phyloP scores from a whole-genome alignment of 176 grass and related monocot genomes.

The Phoenix dactylifera region DNA sequence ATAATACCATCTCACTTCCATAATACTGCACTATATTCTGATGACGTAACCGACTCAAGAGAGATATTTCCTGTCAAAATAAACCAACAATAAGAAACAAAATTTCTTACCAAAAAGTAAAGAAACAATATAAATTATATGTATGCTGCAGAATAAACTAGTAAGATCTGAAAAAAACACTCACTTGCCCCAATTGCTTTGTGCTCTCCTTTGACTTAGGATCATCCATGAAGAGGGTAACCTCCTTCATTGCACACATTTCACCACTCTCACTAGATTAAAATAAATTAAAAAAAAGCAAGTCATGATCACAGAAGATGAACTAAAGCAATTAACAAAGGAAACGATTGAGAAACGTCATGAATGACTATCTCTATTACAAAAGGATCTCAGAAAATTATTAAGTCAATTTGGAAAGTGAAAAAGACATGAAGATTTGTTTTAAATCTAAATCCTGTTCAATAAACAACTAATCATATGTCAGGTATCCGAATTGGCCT shows the following conservation, averaged over 20 bases:
- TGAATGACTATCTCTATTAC: too few relatives aligned
- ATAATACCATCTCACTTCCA: slow-evolving; percentile 91
- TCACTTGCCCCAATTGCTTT: slow-evolving; percentile 85
- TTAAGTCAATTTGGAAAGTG: too few relatives aligned
- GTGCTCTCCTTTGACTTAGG: slow-evolving; percentile 95
- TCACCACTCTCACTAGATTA: slow-evolving; percentile 74
- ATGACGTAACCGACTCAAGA: slow-evolving; percentile 81
- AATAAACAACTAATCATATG: too few relatives aligned
- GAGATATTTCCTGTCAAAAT: slow-evolving; percentile 88
- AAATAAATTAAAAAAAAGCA: slow-evolving; percentile 18
- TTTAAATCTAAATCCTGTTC: too few relatives aligned
- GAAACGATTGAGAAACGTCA: too few relatives aligned
- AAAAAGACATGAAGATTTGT: too few relatives aligned
- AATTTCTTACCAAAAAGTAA: slow-evolving; percentile 7
- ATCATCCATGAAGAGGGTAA: slow-evolving; percentile 98
- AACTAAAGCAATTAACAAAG: too few relatives aligned
- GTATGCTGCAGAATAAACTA: not conserved
- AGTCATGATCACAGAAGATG: not conserved
- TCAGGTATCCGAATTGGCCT: too few relatives aligned
- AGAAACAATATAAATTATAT: slow-evolving; percentile 14
- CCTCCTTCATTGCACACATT: slow-evolving; percentile 99
- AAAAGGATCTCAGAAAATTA: too few relatives aligned
- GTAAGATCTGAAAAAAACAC: not conserved
- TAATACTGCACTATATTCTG: slow-evolving; percentile 96
- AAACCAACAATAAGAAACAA: slow-evolving; percentile 25